phyloP scores from a whole-genome alignment of 129 eudicot species.

The Lactuca sativa region DNA sequence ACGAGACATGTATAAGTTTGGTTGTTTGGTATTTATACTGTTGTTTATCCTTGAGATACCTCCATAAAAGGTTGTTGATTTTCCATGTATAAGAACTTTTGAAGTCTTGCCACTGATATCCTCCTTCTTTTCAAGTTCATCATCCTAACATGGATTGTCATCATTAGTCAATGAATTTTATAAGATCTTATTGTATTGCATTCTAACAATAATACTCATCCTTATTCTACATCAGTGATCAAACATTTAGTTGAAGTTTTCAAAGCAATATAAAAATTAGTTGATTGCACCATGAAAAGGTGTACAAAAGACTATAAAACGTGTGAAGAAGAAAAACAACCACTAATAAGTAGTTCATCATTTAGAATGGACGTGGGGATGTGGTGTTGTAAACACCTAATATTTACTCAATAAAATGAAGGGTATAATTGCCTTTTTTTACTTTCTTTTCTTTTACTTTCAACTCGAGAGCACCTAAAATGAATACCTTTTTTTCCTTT shows the following conservation, averaged over 20 bases:
- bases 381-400: no score
- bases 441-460: no score
- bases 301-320: constrained; percentile 7
- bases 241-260: constrained; percentile 12
- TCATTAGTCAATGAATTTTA: constrained; percentile 16
- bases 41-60: constrained; percentile 39
- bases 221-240: not conserved
- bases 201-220: constrained; percentile 19
- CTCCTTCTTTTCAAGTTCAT: constrained; percentile 41
- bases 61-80: constrained; percentile 55
- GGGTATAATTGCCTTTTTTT: no score
- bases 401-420: no score
- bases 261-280: constrained; percentile 14
- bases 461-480: no score
- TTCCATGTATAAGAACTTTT: constrained; percentile 48
- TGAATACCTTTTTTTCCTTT: no score
- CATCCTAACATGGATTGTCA: constrained; percentile 43
- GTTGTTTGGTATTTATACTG: not conserved
- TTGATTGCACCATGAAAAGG: constrained; percentile 9
- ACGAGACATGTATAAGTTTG: no score
- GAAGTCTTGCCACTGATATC: constrained; percentile 40
- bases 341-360: constrained; percentile 14
- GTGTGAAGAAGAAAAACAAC: constrained; percentile 8
- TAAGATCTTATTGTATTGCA: constrained; percentile 3
- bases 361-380: constrained; percentile 6